Conservation (phyloP, 225 moss, liverwort and hornwort genomes). For the Thuidium tamariscinum region DNA sequence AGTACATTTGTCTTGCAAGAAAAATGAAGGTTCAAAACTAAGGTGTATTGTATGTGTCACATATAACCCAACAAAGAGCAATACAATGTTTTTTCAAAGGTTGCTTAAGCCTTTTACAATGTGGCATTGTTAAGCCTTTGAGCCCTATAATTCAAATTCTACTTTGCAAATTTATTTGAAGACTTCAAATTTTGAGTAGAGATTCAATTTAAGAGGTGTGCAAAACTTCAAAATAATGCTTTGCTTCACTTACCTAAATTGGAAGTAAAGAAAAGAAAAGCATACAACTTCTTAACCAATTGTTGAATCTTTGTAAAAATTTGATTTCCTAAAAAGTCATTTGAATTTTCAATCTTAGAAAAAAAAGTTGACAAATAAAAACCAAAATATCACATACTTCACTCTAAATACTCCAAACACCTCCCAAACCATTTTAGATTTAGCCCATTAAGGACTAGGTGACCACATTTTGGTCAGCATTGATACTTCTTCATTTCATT, state of each 20-base stretch:
- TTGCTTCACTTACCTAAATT: fast-evolving
- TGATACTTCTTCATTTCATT: too few relatives aligned
- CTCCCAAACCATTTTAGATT: neutral
- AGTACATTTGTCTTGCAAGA: neutral
- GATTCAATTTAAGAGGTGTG: neutral
- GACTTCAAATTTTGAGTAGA: neutral
- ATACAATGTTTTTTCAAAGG: neutral
- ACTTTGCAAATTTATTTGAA: neutral
- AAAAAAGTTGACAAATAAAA: neutral
- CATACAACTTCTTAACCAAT: neutral
- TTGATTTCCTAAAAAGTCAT: fast-evolving
- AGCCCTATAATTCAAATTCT: neutral
- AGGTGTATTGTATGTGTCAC: neutral
- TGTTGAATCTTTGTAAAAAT: too few relatives aligned
- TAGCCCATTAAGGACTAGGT: too few relatives aligned
- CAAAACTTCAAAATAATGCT: neutral
- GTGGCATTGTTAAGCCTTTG: neutral
- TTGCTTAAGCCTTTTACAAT: neutral
- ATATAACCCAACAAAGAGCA: neutral
- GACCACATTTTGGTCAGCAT: too few relatives aligned
- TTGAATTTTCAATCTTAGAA: neutral
- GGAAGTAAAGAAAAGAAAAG: neutral
- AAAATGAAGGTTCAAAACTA: neutral
- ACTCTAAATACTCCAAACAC: neutral
- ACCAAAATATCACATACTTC: neutral